Percentiles rank a stretch among this genome's conserved stretches.
Evolutionary conservation across 1,284 basidiomycete genomes (phyloP).

Genomic region (Ustilago bromivora): DNA sequence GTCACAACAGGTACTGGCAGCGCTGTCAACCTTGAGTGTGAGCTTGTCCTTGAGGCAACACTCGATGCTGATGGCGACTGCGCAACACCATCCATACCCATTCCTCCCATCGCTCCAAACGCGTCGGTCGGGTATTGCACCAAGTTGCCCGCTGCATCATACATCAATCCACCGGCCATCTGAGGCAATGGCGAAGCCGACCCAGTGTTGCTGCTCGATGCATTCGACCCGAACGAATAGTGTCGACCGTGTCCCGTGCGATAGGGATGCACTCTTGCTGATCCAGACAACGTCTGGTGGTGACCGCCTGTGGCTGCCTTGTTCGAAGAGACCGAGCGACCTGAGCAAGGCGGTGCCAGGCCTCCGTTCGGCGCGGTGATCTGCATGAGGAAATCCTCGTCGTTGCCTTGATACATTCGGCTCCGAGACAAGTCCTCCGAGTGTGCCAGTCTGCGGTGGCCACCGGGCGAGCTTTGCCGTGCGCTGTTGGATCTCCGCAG

Average conservation of each 20-base stretch:
- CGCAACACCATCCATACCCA: slow-evolving; percentile 25
- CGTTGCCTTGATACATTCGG: slow-evolving; percentile 44
- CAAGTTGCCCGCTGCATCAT: slow-evolving; percentile 28
- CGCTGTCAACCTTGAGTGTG: slow-evolving; percentile 19
- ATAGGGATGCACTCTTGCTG: slow-evolving; percentile 46
- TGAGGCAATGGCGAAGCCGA: slow-evolving; percentile 39
- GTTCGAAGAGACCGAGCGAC: slow-evolving; percentile 35
- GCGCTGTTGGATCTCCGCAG: slow-evolving; percentile 41
- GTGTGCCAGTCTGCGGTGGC: slow-evolving; percentile 52
- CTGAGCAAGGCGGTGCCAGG: slow-evolving; percentile 55
- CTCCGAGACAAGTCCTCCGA: slow-evolving; percentile 59
- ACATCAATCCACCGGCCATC: slow-evolving; percentile 29
- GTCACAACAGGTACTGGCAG: slow-evolving; percentile 75
- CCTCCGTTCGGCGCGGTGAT: slow-evolving; percentile 62
- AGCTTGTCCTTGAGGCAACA: slow-evolving; percentile 35
- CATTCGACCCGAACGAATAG: slow-evolving; percentile 52
- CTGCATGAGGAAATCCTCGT: slow-evolving; percentile 51
- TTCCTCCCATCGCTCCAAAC: slow-evolving; percentile 11
- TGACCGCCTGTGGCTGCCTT: slow-evolving; percentile 18
- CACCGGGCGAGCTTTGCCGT: slow-evolving; percentile 24
- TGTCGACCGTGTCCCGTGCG: slow-evolving; percentile 52
- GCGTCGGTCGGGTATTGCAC: slow-evolving; percentile 39
- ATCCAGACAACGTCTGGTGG: slow-evolving; percentile 30
- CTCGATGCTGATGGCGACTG: slow-evolving; percentile 34
- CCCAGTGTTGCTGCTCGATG: slow-evolving; percentile 45